Evolutionary conservation across 805 yeast genomes (phyloP), one percentile per base, ranked within the genome.

Genomic region (Blastobotrys parvus): DNA sequence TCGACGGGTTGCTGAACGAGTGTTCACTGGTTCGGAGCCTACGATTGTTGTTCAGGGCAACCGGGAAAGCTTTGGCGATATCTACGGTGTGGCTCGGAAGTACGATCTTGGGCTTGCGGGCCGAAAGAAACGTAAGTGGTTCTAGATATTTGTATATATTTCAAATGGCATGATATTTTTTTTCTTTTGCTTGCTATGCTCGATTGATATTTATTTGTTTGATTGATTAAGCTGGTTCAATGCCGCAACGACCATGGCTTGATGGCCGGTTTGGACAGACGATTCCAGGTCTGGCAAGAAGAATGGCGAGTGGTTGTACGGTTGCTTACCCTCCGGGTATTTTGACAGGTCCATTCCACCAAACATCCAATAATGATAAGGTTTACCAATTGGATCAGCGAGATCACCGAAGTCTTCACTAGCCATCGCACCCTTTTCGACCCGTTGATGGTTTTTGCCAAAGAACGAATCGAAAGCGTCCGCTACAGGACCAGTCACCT

Each of bases 11-110:
- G 94, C 96, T 2, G 73, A 73, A 53, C 73, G 79, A 46, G 78
- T 92, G 1, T 68, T 90, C 34, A 81, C 88, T 0, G 85, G 90
- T 3, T 71, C 76, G 20, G 79, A 70, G 2, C 92, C 97, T n/a
- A 83, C 95, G 1, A 69, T 88, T 23, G 92, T 88, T 5, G 76
- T 87, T 70, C 94, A 87, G 68, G 97, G 97, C 43, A 78, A 82
- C 42, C 74, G 94, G 56, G 88, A 79, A 35, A 65, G 76, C 10
- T 87, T 89, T 62, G 97, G 97, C 10, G 95, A 92, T 60, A 79
- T 90, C 16, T 75, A 75, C 19, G 73, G 64, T 10, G 77, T 80
- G 19, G 65, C 86, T 48, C 70, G 69, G 45, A 70, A 74, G 45
- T 85, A 80, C 56, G 97, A 96, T 0, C 67, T 89, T 47, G 95